phyloP scores from a whole-genome alignment of 495 filamentous ascomycete genomes.

The Penicillium steckii region DNA sequence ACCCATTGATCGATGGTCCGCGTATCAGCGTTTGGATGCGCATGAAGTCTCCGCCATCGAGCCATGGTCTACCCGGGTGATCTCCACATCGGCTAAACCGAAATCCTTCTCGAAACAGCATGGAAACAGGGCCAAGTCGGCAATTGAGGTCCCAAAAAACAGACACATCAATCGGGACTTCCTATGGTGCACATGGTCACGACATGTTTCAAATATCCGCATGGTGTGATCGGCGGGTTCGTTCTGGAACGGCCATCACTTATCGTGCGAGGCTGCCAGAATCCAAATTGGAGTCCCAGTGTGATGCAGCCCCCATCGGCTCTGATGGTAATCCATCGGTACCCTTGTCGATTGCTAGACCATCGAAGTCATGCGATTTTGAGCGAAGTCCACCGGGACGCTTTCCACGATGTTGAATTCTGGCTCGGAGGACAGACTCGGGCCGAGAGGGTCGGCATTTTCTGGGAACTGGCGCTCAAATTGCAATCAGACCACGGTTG shows the following conservation, averaged over 20 bases:
- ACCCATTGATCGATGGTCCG: background rate
- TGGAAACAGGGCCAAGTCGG: background rate
- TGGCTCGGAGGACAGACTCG: too few species aligned
- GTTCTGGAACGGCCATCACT: background rate
- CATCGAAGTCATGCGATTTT: background rate
- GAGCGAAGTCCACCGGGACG: background rate
- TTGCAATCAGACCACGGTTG: too few species aligned
- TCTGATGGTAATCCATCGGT: background rate
- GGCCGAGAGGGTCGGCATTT: too few species aligned
- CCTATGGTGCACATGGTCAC: slow-evolving; percentile 1
- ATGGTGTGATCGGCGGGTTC: background rate
- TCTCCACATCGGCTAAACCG: slow-evolving; percentile 3
- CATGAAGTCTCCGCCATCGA: background rate
- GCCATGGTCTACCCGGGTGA: background rate
- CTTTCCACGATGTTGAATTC: too few species aligned
- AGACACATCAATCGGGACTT: background rate
- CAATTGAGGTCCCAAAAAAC: background rate
- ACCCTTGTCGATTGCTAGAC: background rate
- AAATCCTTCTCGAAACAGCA: background rate
- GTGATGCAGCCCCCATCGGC: background rate
- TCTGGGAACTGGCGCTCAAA: too few species aligned
- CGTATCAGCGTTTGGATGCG: background rate
- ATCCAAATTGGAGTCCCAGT: background rate
- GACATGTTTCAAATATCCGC: background rate
- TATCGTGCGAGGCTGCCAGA: background rate